Evolutionary conservation across 768 basidiomycete species (phyloP).

Genomic region (Mycena rosella): DNA sequence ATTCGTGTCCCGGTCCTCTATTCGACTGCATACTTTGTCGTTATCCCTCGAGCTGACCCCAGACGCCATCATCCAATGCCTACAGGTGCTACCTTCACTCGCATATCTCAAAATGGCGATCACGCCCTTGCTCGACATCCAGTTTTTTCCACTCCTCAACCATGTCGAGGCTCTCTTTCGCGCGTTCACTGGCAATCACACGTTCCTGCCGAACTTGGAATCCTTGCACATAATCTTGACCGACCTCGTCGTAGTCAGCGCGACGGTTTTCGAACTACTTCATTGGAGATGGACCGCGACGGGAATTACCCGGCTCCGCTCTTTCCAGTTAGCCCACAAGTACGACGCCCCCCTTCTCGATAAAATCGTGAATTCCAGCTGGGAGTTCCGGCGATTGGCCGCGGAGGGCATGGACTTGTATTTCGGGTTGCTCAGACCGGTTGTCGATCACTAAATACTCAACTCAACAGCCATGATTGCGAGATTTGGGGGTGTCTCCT

Average conservation of each 20-base stretch:
- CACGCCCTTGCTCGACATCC: too few species aligned
- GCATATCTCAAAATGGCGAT: neutral
- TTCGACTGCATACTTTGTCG: neutral
- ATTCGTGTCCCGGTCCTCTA: slow-evolving; percentile 1
- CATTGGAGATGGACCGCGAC: slow-evolving; percentile 7
- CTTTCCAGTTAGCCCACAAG: neutral
- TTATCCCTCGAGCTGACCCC: neutral
- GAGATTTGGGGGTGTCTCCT: too few species aligned
- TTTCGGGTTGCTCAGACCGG: too few species aligned
- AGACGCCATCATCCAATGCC: slow-evolving; percentile 4
- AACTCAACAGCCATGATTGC: too few species aligned
- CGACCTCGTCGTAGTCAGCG: too few species aligned
- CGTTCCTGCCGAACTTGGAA: slow-evolving; percentile 21
- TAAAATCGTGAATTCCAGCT: neutral
- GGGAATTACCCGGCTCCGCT: slow-evolving; percentile 2
- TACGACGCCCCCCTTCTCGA: neutral
- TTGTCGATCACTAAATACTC: too few species aligned
- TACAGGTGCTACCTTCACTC: neutral
- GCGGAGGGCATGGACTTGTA: slow-evolving; percentile 3
- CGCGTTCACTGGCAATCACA: neutral
- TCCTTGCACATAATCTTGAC: neutral
- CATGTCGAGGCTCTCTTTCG: neutral
- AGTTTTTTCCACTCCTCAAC: too few species aligned
- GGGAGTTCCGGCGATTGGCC: neutral
- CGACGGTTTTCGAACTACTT: too few species aligned